Base-by-base conservation (phyloP, 192 early-diverging fungal genomes). In the Oehlia diaphana region DNA sequence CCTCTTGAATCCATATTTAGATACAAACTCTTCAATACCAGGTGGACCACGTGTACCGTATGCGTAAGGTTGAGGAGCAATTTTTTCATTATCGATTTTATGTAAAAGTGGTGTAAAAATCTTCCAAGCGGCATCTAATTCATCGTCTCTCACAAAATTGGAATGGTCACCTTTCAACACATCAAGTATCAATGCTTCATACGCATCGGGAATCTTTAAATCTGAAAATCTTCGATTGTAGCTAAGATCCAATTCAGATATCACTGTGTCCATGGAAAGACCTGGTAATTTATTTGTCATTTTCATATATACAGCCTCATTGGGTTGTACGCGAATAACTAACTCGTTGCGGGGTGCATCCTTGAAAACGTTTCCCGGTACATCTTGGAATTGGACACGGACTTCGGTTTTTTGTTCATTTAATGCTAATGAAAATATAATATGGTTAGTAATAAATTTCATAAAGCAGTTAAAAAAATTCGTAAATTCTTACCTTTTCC, bases 61-160 rank as follows among this genome's bases (percentile, higher is more conserved):
- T 69, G 88, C 83, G 84, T 98, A 98, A 9, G 90, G 89, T 64
- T 92, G 81, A 8, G 95, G 86, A 33, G 82, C 77, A 16, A 88
- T 67, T 58, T 83, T 74, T 9, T 79, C 72, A 4, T 81, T 67
- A 67, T 84, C 83, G 81, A 98, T 95, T 79, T 92, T 84, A 87
- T 98, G 96, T 72, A 99, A 86, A 44, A 98, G 86, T 9, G 98
- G 98, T 0, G 98, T 99, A 82, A 99, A 98, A 67, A 99, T 96
- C 84, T 94, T 93, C 98, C 98, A 99, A 4, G 98, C 96, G 76
- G 92, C 95, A 81, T 96, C 96, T 26, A 99, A 87, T 87, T 97
- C 95, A 84, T 96, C 95, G 81, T 92, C 89, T 63, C 94, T 89
- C 44, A 98, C 95, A 93, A 99, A 97, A 89, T 98, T 97, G 74